A percentile compares a stretch with the other conserved stretches of the same genome.
Conservation (phyloP, 768 basidiomycete species). For the Kwoniella sp. region DNA sequence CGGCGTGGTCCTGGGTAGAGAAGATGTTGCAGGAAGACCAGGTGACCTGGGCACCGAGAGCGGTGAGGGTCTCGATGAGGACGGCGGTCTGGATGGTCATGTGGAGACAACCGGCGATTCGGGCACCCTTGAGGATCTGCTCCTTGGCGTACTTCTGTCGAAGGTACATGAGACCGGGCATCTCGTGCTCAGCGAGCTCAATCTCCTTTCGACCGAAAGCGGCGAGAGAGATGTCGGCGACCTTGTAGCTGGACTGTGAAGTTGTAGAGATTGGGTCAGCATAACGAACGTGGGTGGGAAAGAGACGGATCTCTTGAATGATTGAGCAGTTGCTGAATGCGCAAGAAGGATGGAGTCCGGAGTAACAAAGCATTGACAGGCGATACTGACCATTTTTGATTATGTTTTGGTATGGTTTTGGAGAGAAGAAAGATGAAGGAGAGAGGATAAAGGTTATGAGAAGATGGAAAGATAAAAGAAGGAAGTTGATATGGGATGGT, state of each 20-base stretch:
- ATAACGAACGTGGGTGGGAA: constrained; percentile 22
- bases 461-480: constrained; percentile 4
- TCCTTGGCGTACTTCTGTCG: constrained; percentile 77
- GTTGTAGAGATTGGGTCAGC: neutral
- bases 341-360: neutral
- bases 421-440: constrained; percentile 8
- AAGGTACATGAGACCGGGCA: constrained; percentile 79
- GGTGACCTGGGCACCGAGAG: constrained; percentile 93
- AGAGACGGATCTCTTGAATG: neutral
- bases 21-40: constrained; percentile 99
- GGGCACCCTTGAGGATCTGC: constrained; percentile 88
- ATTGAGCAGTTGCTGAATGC: neutral
- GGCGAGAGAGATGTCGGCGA: constrained; percentile 93
- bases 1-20: constrained; percentile 99
- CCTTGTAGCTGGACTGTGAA: constrained; percentile 65
- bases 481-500: constrained; percentile 5
- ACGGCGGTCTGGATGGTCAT: constrained; percentile 99
- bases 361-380: too few species aligned
- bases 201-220: constrained; percentile 99
- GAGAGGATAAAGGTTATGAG: constrained; percentile 10
- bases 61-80: constrained; percentile 94
- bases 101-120: constrained; percentile 96
- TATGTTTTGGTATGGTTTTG: constrained; percentile 6
- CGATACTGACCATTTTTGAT: constrained; percentile 24
- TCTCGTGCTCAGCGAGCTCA: constrained; percentile 86